Conservation (phyloP, 495 filamentous ascomycete species). For the Tuber calosporum region DNA sequence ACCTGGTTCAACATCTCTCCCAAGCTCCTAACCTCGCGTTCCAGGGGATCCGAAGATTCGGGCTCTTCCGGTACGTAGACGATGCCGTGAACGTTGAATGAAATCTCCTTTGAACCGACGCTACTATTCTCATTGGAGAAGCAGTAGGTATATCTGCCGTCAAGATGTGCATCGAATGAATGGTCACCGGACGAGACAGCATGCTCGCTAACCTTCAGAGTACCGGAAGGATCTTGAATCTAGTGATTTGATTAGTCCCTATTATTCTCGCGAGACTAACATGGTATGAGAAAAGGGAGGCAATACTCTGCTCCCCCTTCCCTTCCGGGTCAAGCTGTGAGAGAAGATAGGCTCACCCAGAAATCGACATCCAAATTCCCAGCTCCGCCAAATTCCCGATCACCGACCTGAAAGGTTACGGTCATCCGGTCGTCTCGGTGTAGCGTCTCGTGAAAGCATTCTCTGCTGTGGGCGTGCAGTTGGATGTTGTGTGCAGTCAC, state of each 20-base stretch:
- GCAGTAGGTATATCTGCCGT: slow-evolving; percentile 92
- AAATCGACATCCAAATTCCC: slow-evolving; percentile 96
- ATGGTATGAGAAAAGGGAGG: not conserved
- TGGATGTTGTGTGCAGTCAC: slow-evolving; percentile 82
- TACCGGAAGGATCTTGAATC: slow-evolving; percentile 75
- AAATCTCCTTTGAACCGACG: slow-evolving; percentile 88
- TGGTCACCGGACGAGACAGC: slow-evolving; percentile 81
- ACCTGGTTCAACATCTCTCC: slow-evolving; percentile 81
- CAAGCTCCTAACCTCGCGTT: slow-evolving; percentile 79
- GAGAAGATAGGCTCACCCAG: slow-evolving; percentile 61
- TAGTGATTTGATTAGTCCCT: slow-evolving; percentile 40
- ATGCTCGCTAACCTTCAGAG: slow-evolving; percentile 69
- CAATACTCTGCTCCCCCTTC: not conserved
- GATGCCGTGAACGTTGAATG: slow-evolving; percentile 97
- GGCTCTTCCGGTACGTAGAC: slow-evolving; percentile 93
- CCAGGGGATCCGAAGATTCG: slow-evolving; percentile 75
- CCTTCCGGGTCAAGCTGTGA: not conserved
- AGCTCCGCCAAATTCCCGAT: slow-evolving; percentile 87
- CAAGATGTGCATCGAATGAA: slow-evolving; percentile 74
- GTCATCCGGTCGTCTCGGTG: slow-evolving; percentile 97
- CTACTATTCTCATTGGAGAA: slow-evolving; percentile 98
- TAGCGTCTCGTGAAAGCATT: slow-evolving; percentile 94
- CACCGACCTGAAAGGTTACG: slow-evolving; percentile 95
- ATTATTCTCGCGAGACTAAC: not conserved
- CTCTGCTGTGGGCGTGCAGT: slow-evolving; percentile 77